These are phyloP conservation scores for Pyrenochaeta sp. DNA, from an alignment of 2,329 filamentous ascomycete species.

Conservation along the genomic window DNA sequence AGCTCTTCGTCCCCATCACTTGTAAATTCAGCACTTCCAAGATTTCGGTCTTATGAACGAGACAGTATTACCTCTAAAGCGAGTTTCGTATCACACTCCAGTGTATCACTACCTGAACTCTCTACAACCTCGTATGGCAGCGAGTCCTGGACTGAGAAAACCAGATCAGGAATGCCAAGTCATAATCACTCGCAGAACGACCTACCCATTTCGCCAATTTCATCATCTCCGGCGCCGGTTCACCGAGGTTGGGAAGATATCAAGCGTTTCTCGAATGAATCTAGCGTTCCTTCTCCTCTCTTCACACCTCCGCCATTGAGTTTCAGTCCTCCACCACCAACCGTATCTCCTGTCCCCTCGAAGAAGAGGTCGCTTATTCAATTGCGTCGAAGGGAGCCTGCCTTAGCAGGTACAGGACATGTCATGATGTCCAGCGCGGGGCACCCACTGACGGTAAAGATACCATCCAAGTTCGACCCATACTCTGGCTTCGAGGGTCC, in stretches of 20 bases:
- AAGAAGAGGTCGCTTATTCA: slow-evolving; percentile 28
- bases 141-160: slow-evolving; percentile 1
- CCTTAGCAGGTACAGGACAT: slow-evolving; percentile 26
- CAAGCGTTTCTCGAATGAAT: slow-evolving; percentile 20
- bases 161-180: slow-evolving; percentile 1
- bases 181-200: neutral
- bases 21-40: neutral
- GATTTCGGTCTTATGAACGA: neutral
- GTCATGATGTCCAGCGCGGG: slow-evolving; percentile 20
- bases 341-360: slow-evolving; percentile 7
- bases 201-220: slow-evolving; percentile 3
- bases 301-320: slow-evolving; percentile 1
- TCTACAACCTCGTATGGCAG: slow-evolving; percentile 3
- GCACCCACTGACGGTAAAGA: slow-evolving; percentile 30
- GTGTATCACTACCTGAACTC: slow-evolving; percentile 1
- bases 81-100: no score
- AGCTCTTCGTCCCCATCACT: neutral
- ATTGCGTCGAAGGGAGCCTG: slow-evolving; percentile 21
- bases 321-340: slow-evolving; percentile 11
- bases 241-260: slow-evolving; percentile 42
- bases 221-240: slow-evolving; percentile 2
- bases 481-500: slow-evolving; percentile 28
- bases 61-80: neutral
- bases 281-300: slow-evolving; percentile 6
- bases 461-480: slow-evolving; percentile 19